Percentiles rank a stretch among this genome's conserved stretches.
Conservation (phyloP, 2,329 filamentous ascomycete genomes). For the Chrysosporium keratinophilum region DNA sequence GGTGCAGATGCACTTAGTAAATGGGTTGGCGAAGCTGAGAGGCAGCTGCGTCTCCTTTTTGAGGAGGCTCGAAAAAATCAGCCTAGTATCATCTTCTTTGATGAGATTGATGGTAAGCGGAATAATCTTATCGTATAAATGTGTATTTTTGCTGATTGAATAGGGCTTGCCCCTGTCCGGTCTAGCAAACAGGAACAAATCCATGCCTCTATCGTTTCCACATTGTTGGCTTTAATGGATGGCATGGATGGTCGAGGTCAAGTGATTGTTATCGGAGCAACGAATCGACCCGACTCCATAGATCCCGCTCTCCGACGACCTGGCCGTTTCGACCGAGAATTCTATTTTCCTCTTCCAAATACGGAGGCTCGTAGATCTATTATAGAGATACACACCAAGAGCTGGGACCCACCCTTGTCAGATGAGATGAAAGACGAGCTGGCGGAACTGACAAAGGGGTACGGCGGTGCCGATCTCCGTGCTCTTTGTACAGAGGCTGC, state of each 20-base stretch:
- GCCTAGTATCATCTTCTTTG: slow-evolving; percentile 98
- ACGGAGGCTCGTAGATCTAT: slow-evolving; percentile 71
- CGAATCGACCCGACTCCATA: slow-evolving; percentile 97
- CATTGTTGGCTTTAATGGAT: slow-evolving; percentile 87
- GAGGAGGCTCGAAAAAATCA: slow-evolving; percentile 93
- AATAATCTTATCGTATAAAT: background rate
- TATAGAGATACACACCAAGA: slow-evolving; percentile 87
- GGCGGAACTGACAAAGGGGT: slow-evolving; percentile 81
- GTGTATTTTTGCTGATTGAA: background rate
- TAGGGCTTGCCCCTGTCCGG: slow-evolving; percentile 71
- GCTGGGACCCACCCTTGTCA: slow-evolving; percentile 71
- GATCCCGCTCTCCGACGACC: slow-evolving; percentile 95
- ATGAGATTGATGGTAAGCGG: slow-evolving; percentile 78
- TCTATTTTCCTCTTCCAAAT: slow-evolving; percentile 91
- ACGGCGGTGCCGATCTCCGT: slow-evolving; percentile 87
- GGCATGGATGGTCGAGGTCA: slow-evolving; percentile 97
- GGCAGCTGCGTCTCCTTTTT: slow-evolving; percentile 84
- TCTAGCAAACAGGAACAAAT: slow-evolving; percentile 99
- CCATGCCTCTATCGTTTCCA: slow-evolving; percentile 93
- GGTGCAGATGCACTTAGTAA: slow-evolving; percentile 95
- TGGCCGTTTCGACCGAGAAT: slow-evolving; percentile 92
- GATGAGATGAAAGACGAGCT: slow-evolving; percentile 71
- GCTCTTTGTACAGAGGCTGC: slow-evolving; percentile 93
- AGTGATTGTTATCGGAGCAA: slow-evolving; percentile 97
- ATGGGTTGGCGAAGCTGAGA: slow-evolving; percentile 97